Evolutionary conservation across 768 basidiomycete genomes (phyloP), one percentile per base, ranked within the genome.

Genomic region (Rhizopogon vesiculosus): DNA sequence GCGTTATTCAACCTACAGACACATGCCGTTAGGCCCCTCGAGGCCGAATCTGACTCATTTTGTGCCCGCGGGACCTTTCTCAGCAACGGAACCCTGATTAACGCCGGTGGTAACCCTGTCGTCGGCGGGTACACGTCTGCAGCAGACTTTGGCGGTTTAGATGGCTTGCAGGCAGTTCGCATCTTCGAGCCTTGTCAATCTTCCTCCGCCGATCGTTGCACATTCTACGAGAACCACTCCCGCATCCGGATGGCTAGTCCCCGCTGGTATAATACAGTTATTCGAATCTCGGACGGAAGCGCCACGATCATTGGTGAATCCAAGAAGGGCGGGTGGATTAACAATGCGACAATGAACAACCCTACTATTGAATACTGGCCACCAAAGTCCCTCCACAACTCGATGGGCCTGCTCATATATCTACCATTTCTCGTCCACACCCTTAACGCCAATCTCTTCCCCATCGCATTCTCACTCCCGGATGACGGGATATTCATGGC

Each of bases 361-460:
- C 89, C 90, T 3, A 91, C 88, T 0, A 69, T 89, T 59, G 89
- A 91, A 68, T 93, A 82, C 70, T 94, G 78, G 67, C 92, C 92
- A 31, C 86, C 91, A 1, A 93, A 93, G 67, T 74, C 76, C 53
- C 82, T 91, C 46, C 77, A 84, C 56, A 80, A 78, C 15, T 84
- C 80, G 3, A 81, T 84, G 42, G 90, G 91, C 45, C 61, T 87
- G 60, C 85, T 87, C 2, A 79, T 91, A 41, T 64, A 69, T n/a
- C 60, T 87, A 18, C 75, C 74, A 28, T 91, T 91, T 66, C 73
- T 92, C 15, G 74, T 76, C 56, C 80, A 84, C 55, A 90, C 90
- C 3, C 74, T 92, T 56, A 87, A 85, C 63, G 83, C 90, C n/a
- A 92, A 92, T 66, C 76, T 92, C 25, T 92, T 92, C 59, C 89